A percentile compares a stretch with the other conserved stretches of the same genome.
These are phyloP conservation scores for Gelatoporia subvermispora DNA, from an alignment of 768 basidiomycete species.

Conservation along the genomic window DNA sequence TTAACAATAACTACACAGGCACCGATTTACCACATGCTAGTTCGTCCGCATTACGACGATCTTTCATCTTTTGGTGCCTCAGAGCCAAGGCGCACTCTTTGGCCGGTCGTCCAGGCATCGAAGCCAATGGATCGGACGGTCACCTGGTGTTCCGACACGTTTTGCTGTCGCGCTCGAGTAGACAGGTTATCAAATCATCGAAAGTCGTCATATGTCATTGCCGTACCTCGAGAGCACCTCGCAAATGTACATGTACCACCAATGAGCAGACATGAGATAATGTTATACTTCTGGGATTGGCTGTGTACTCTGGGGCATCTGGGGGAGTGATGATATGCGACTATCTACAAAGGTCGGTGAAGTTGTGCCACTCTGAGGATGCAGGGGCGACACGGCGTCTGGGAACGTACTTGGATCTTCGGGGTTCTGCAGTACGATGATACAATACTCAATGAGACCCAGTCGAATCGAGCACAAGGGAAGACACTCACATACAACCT, in stretches of 20 bases:
- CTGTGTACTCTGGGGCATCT: neutral
- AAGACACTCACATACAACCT: no score
- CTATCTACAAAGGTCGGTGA: no score
- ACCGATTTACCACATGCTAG: slow-evolving; percentile 51
- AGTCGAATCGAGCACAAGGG: no score
- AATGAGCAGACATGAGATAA: neutral
- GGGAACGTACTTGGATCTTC: slow-evolving; percentile 5
- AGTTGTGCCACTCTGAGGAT: no score
- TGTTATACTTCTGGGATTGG: slow-evolving; percentile 1
- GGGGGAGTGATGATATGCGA: neutral
- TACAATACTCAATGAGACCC: neutral
- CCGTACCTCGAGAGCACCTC: neutral
- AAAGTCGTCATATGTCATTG: neutral
- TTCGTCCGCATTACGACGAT: slow-evolving; percentile 37
- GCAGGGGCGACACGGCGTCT: neutral
- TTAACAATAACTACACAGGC: slow-evolving; percentile 64
- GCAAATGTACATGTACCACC: neutral
- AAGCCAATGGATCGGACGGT: slow-evolving; percentile 43
- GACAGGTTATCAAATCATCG: neutral
- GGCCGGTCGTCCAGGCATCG: slow-evolving; percentile 48
- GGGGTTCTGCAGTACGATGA: slow-evolving; percentile 2
- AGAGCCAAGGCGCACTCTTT: slow-evolving; percentile 59
- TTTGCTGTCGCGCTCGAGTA: neutral
- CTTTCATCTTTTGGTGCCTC: slow-evolving; percentile 56
- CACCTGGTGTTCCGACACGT: slow-evolving; percentile 57